Percentiles rank a stretch among this genome's conserved stretches.
Conservation (phyloP, 768 basidiomycete species). For the Lactarius indigo region DNA sequence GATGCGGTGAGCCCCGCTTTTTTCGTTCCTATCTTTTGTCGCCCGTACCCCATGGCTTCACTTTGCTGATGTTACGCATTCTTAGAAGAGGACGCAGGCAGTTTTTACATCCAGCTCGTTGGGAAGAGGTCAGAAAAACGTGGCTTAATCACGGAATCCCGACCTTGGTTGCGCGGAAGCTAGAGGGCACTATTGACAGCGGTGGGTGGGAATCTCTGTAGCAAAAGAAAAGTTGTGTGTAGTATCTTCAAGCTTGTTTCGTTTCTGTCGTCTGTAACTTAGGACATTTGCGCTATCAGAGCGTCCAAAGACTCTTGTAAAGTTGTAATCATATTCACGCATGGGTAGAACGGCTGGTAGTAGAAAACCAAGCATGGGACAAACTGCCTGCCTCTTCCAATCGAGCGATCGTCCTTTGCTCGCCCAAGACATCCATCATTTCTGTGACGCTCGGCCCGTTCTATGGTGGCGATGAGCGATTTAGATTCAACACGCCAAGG, state of each 20-base stretch:
- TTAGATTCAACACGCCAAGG: not conserved
- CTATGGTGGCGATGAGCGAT: conserved; percentile 19
- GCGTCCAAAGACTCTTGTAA: conserved; percentile 7
- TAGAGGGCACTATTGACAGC: conserved; percentile 82
- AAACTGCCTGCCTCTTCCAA: conserved; percentile 21
- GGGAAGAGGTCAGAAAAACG: conserved; percentile 87
- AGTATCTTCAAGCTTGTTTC: not conserved
- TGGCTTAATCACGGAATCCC: conserved; percentile 93
- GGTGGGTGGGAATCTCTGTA: conserved; percentile 93
- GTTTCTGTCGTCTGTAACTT: conserved; percentile 8
- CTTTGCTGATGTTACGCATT: conserved; percentile 12
- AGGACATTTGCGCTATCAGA: conserved; percentile 14
- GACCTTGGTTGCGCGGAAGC: conserved; percentile 80
- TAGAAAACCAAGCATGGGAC: conserved; percentile 15
- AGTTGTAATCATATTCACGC: not conserved
- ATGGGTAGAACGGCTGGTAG: not conserved
- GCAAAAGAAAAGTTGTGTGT: conserved; percentile 1
- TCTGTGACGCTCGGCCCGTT: conserved; percentile 34
- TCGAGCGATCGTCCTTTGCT: conserved; percentile 30
- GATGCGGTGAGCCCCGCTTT: conserved; percentile 63
- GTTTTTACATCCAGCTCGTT: conserved; percentile 76
- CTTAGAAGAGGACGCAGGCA: conserved; percentile 83
- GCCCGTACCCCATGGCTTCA: not conserved
- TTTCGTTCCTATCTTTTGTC: not conserved
- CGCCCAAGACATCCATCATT: conserved; percentile 32